A percentile compares a stretch with the other conserved stretches of the same genome.
Evolutionary conservation across 1,284 basidiomycete species (phyloP).

Genomic region (Leccinum griseonigrum): DNA sequence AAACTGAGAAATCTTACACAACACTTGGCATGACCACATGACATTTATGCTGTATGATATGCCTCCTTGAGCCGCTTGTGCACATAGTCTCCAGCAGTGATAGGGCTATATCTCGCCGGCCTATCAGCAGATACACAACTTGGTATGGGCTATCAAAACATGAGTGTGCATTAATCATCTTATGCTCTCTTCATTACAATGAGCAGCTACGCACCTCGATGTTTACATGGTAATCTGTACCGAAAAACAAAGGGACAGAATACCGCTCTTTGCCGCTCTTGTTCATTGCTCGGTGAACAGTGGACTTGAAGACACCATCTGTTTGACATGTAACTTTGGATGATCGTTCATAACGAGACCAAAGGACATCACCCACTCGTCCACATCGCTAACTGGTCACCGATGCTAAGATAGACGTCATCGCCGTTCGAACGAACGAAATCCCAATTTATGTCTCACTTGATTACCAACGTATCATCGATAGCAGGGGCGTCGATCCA

Average conservation of each 20-base stretch:
- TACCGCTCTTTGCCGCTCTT: slow-evolving; percentile 67
- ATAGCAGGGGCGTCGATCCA: slow-evolving; percentile 67
- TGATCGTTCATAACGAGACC: neutral
- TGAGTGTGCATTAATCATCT: neutral
- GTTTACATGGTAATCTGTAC: slow-evolving; percentile 62
- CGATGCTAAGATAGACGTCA: slow-evolving; percentile 51
- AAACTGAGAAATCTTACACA: neutral
- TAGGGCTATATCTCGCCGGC: slow-evolving; percentile 58
- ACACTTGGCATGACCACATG: neutral
- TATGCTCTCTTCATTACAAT: no score
- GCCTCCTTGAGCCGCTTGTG: slow-evolving; percentile 52
- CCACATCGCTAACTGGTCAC: slow-evolving; percentile 85
- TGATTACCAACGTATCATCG: slow-evolving; percentile 55
- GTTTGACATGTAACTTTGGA: neutral
- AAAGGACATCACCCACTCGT: slow-evolving; percentile 57
- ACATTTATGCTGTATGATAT: slow-evolving; percentile 35
- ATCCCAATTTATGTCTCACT: slow-evolving; percentile 12
- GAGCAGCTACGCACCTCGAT: slow-evolving; percentile 53
- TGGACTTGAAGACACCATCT: slow-evolving; percentile 89
- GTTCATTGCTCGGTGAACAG: slow-evolving; percentile 81
- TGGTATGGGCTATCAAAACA: slow-evolving; percentile 52
- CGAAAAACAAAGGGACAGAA: slow-evolving; percentile 82
- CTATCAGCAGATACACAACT: slow-evolving; percentile 62
- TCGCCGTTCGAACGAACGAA: neutral
- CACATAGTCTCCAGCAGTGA: slow-evolving; percentile 67